Evolutionary conservation across 2,329 filamentous ascomycete genomes (phyloP), one percentile per base, ranked within the genome.

Genomic region (Scolecobasidium constrictum): DNA sequence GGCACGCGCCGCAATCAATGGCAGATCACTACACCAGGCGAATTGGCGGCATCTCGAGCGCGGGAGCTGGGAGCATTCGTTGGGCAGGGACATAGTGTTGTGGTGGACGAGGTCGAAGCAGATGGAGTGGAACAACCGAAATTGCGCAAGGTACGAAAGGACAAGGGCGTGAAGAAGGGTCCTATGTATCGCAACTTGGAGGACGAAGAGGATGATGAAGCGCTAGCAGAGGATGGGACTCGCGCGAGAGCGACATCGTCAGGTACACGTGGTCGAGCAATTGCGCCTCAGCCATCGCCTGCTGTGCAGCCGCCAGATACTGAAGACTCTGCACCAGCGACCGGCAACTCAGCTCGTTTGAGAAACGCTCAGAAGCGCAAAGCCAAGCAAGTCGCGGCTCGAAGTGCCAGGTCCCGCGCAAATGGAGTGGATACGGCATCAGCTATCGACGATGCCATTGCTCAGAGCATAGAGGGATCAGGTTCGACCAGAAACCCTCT

Each of bases 1-100:
- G 26, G 38, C 3, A 16, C 16, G 12, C 26, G 38, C 15, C 26
- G 33, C 16, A 28, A 41, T 21, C 38, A 41, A 21, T 42, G 40
- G 40, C 31, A 37, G 34, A 33, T 42, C 13, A 37, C 40, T 13
- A 42, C 40, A 26, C 40, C 31, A 16, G 33, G 16, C 20, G 40
- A 42, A 22, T 7, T 42, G 7, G 31, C 18, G 4, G 21, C 19
- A n/a, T 9, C 13, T 11, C 7, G 34, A 7, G 7, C 26, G n/a
- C 26, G 26, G n/a, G 26, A 31, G n/a, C 9, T 9, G 26, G n/a
- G 9, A 7, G 26, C 9, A 31, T 7, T 31, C 9, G 26, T 31
- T 31, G 26, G n/a, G n/a, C 72, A 98, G 92, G 92, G 70, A 95
- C 90, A 66, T 96, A 18, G 20, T 31, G 19, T n/a, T 6, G 38